Evolutionary conservation across 2,329 filamentous ascomycete genomes (phyloP).

Genomic region (Diaporthe batatas): DNA sequence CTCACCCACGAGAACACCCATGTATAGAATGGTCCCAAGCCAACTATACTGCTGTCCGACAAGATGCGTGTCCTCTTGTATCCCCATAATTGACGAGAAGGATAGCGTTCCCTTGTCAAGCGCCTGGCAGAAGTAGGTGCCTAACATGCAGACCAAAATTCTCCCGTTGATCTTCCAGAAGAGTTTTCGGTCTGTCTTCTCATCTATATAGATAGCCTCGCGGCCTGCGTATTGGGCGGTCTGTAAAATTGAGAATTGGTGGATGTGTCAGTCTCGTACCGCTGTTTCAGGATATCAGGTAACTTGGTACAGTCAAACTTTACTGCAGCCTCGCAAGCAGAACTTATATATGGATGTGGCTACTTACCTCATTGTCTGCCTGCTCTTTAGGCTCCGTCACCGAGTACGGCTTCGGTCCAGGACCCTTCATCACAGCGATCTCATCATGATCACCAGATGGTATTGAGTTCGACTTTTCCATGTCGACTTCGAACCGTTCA

Average conservation of each 20-base stretch:
- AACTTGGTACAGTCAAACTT: background rate
- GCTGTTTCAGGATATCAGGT: background rate
- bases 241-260: background rate
- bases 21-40: slow-evolving; percentile 56
- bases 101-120: slow-evolving; percentile 50
- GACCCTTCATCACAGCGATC: background rate
- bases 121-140: slow-evolving; percentile 61
- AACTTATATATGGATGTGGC: too few species aligned
- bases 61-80: slow-evolving; percentile 49
- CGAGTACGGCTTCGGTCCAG: background rate
- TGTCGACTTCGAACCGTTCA: background rate
- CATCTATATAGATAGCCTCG: slow-evolving; percentile 58
- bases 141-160: slow-evolving; percentile 64
- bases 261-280: background rate
- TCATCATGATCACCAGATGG: slow-evolving; percentile 13
- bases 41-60: slow-evolving; percentile 54
- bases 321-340: background rate
- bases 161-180: slow-evolving; percentile 63
- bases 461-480: background rate
- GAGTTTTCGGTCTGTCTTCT: slow-evolving; percentile 63
- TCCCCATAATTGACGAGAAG: slow-evolving; percentile 49
- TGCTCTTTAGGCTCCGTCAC: background rate
- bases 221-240: slow-evolving; percentile 11
- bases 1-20: slow-evolving; percentile 57
- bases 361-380: slow-evolving; percentile 11